These are phyloP conservation scores for Plasmodium cynomolgi DNA, from an alignment of 169 alveolate genomes.

Conservation along the genomic window DNA sequence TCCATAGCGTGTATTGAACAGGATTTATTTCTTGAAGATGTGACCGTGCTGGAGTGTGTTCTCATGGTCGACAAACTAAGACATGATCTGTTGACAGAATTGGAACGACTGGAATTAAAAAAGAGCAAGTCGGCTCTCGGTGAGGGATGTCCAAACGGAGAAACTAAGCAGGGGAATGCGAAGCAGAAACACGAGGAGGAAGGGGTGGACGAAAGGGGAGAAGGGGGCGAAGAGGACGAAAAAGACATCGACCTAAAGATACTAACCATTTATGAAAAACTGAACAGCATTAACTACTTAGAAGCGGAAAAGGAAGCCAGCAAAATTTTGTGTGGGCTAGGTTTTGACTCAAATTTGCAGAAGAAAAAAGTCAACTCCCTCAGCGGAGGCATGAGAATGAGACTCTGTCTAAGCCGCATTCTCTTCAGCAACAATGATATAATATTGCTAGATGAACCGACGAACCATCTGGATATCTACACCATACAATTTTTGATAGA, in stretches of 20 bases:
- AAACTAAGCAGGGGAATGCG: not conserved
- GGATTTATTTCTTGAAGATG: slow-evolving; percentile 88
- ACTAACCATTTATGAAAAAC: slow-evolving; percentile 88
- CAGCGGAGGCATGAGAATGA: slow-evolving; percentile 91
- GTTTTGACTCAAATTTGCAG: slow-evolving; percentile 91
- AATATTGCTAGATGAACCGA: slow-evolving; percentile 84
- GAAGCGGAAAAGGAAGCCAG: slow-evolving; percentile 76
- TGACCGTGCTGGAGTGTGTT: slow-evolving; percentile 93
- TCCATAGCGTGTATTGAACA: slow-evolving; percentile 96
- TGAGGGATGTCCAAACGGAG: not conserved
- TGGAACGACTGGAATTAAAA: slow-evolving; percentile 83
- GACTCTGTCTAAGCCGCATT: slow-evolving; percentile 85
- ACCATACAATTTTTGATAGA: slow-evolving; percentile 95
- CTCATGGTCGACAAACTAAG: slow-evolving; percentile 96
- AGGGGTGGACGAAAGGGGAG: slow-evolving; percentile 1
- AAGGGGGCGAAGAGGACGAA: slow-evolving; percentile 83
- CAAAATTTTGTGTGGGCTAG: slow-evolving; percentile 90
- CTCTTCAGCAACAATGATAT: slow-evolving; percentile 88
- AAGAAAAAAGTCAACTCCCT: slow-evolving; percentile 88
- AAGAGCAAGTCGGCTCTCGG: slow-evolving; percentile 29
- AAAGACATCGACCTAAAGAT: slow-evolving; percentile 93
- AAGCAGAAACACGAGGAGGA: not conserved
- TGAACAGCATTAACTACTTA: slow-evolving; percentile 85
- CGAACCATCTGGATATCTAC: slow-evolving; percentile 82
- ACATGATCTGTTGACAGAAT: slow-evolving; percentile 88